A percentile compares a stretch with the other conserved stretches of the same genome.
phyloP scores from a whole-genome alignment of 495 filamentous ascomycete species.

The Amorphotheca resinae region DNA sequence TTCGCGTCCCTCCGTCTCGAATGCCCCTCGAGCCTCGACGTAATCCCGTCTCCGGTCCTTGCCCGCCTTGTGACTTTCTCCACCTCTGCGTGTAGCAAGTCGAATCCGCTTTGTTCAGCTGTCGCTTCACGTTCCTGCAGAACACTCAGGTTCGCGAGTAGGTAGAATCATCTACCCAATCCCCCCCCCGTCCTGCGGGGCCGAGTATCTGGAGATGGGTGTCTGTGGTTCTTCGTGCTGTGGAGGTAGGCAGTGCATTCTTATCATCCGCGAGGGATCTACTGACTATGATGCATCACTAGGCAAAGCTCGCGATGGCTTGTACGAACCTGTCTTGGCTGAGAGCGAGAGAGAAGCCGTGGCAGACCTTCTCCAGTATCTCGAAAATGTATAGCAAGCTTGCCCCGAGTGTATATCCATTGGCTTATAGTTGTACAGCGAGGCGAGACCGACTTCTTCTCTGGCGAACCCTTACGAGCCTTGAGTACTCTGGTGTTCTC shows the following conservation, averaged over 20 bases:
- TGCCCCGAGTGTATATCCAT: neutral
- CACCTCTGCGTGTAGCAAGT: neutral
- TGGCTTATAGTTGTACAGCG: slow-evolving; percentile 41
- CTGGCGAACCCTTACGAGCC: slow-evolving; percentile 88
- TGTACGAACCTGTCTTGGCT: slow-evolving; percentile 90
- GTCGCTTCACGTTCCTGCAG: too few relatives aligned
- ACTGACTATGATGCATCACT: slow-evolving; percentile 1
- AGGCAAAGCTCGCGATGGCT: slow-evolving; percentile 78
- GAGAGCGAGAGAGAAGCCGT: slow-evolving; percentile 97
- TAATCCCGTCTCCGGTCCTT: neutral
- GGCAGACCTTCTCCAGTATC: slow-evolving; percentile 83
- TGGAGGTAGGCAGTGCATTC: slow-evolving; percentile 28
- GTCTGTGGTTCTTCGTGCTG: slow-evolving; percentile 38
- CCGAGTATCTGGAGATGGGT: slow-evolving; percentile 27
- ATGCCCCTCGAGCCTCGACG: neutral
- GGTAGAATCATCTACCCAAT: slow-evolving; percentile 2
- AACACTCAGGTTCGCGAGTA: too few relatives aligned
- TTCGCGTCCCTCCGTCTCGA: neutral
- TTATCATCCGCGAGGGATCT: neutral
- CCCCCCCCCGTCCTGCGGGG: slow-evolving; percentile 19
- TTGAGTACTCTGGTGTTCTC: slow-evolving; percentile 94
- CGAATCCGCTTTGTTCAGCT: neutral
- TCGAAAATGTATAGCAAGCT: slow-evolving; percentile 69
- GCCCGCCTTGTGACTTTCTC: neutral
- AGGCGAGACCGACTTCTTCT: slow-evolving; percentile 94